Percentiles rank a stretch among this genome's conserved stretches.
These are phyloP conservation scores for Priceomyces haplophilus DNA, from an alignment of 805 yeast species.

Conservation along the genomic window DNA sequence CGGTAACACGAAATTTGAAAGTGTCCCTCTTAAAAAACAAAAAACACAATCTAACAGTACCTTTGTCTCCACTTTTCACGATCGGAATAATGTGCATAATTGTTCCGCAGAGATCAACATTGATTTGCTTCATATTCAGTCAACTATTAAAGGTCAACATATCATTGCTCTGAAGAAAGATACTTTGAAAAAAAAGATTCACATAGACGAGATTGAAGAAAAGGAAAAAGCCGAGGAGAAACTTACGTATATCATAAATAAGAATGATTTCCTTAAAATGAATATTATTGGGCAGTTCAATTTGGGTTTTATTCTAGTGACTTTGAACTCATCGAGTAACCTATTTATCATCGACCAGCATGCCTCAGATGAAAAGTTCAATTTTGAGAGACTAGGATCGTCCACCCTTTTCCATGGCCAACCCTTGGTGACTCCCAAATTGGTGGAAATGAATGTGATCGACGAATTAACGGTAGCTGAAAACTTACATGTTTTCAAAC, in stretches of 20 bases:
- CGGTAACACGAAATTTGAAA: background rate
- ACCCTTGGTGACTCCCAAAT: conserved; percentile 55
- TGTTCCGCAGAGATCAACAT: conserved; percentile 1
- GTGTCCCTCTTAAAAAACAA: background rate
- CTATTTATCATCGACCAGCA: conserved; percentile 93
- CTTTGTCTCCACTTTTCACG: background rate
- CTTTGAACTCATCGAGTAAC: conserved; percentile 46
- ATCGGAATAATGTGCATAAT: conserved; percentile 1
- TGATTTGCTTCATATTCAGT: background rate
- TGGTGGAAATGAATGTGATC: conserved; percentile 67
- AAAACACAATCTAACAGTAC: background rate
- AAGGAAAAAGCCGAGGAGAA: conserved; percentile 53
- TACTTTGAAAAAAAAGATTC: background rate
- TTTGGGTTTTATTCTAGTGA: conserved; percentile 85
- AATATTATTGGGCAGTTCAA: conserved; percentile 89
- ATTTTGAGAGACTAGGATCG: conserved; percentile 68
- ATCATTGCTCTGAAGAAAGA: background rate
- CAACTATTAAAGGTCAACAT: background rate
- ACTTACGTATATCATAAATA: conserved; percentile 60
- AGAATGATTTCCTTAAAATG: conserved; percentile 74
- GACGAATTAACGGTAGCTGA: conserved; percentile 76
- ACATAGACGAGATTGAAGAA: conserved; percentile 43
- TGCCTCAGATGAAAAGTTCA: conserved; percentile 94
- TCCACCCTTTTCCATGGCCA: conserved; percentile 57
- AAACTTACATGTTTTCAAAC: conserved; percentile 51